phyloP scores from a whole-genome alignment of 2,329 filamentous ascomycete genomes.

The Mollisia scopiformis region DNA sequence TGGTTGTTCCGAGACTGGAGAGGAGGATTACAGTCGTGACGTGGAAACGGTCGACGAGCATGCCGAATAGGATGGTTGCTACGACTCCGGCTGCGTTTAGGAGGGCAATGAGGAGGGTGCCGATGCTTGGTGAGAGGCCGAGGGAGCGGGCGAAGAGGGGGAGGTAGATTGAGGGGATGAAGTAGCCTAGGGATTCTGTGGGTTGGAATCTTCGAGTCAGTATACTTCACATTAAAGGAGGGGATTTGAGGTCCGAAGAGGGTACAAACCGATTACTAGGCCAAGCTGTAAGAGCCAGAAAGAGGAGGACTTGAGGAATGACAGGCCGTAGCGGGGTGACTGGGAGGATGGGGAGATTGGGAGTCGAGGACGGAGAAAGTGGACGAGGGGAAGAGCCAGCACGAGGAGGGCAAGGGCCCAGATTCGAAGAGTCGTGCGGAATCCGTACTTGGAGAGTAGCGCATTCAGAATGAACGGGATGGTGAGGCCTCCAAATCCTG shows the following conservation, averaged over 20 bases:
- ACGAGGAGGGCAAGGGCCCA: conserved; percentile 44
- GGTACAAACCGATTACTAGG: no score
- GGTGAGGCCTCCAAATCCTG: conserved; percentile 29
- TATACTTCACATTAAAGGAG: no score
- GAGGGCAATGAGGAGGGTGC: conserved; percentile 51
- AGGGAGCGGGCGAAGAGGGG: conserved; percentile 51
- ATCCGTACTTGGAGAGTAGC: conserved; percentile 45
- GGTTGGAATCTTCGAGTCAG: no score
- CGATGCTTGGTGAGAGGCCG: conserved; percentile 42
- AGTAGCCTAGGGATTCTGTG: conserved; percentile 56
- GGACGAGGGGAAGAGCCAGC: conserved; percentile 44
- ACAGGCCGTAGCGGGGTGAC: conserved; percentile 25
- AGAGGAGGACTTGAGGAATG: conserved; percentile 46
- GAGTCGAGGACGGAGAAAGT: conserved; percentile 45
- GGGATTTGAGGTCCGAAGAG: no score
- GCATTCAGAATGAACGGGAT: conserved; percentile 43
- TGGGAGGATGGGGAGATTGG: conserved; percentile 42
- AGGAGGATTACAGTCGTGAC: conserved; percentile 50
- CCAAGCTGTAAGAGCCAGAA: conserved; percentile 54
- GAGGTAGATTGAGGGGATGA: conserved; percentile 57
- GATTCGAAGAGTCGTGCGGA: conserved; percentile 44
- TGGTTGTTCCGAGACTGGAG: conserved; percentile 50
- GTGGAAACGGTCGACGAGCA: conserved; percentile 45
- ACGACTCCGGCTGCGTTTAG: conserved; percentile 52
- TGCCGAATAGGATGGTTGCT: conserved; percentile 42